Percentiles rank a stretch among this genome's conserved stretches.
These are phyloP conservation scores for Inosperma sp. DNA, from an alignment of 768 basidiomycete species.

Conservation along the genomic window DNA sequence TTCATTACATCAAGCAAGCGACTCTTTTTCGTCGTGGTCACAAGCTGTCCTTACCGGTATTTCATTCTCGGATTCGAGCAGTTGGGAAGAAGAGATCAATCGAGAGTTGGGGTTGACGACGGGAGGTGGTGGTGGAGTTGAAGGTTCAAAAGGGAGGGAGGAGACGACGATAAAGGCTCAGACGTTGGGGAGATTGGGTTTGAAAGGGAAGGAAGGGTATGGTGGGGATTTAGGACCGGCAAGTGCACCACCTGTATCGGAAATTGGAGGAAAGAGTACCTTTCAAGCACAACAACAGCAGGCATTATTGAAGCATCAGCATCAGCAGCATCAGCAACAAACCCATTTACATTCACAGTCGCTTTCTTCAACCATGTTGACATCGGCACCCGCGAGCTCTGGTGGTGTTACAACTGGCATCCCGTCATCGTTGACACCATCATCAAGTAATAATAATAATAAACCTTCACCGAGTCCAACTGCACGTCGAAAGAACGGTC, in stretches of 20 bases:
- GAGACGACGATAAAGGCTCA: slow-evolving; percentile 3
- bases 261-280: slow-evolving; percentile 11
- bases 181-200: background rate
- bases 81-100: background rate
- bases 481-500: no score
- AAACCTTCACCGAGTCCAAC: no score
- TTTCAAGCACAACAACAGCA: slow-evolving; percentile 11
- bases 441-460: no score
- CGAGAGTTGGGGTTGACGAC: background rate
- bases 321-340: slow-evolving; percentile 6
- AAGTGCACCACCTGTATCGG: no score
- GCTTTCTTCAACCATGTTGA: slow-evolving; percentile 7
- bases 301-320: slow-evolving; percentile 4
- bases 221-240: slow-evolving; percentile 19
- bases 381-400: no score
- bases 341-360: background rate
- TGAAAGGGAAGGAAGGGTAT: slow-evolving; percentile 9
- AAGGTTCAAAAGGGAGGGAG: background rate
- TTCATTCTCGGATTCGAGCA: no score
- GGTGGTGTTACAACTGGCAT: no score
- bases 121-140: background rate
- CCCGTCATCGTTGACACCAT: no score
- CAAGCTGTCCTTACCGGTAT: no score
- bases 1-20: no score
- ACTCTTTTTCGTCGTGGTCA: no score